Evolutionary conservation across 2,329 filamentous ascomycete species (phyloP).

Genomic region (Keithomyces neogunnii): DNA sequence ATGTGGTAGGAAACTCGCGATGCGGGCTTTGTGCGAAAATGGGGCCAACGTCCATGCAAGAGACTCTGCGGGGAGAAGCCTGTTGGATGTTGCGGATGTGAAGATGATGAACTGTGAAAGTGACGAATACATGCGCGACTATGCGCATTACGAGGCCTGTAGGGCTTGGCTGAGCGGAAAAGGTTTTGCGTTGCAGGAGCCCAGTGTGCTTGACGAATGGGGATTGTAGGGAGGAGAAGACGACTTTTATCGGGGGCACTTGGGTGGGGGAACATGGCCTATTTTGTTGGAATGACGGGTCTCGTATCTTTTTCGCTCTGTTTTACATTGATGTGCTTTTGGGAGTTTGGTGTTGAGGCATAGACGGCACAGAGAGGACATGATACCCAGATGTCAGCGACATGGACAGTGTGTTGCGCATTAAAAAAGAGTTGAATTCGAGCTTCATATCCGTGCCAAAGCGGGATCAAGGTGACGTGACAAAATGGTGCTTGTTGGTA

Average conservation of each 20-base stretch:
- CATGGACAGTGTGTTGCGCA: no score
- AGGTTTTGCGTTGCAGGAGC: slow-evolving; percentile 27
- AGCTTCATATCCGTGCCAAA: no score
- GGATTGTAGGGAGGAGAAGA: background rate
- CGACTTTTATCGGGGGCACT: background rate
- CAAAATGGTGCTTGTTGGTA: no score
- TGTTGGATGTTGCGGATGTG: slow-evolving; percentile 37
- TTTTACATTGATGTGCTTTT: background rate
- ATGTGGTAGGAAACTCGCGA: slow-evolving; percentile 42
- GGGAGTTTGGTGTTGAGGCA: background rate
- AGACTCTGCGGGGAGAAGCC: slow-evolving; percentile 33
- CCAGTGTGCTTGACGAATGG: slow-evolving; percentile 34
- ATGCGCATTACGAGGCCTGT: slow-evolving; percentile 36
- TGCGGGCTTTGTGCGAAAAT: slow-evolving; percentile 35
- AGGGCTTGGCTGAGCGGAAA: slow-evolving; percentile 35
- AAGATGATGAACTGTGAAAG: slow-evolving; percentile 23
- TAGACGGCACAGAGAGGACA: background rate
- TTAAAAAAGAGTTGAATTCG: no score
- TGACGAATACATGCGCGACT: slow-evolving; percentile 22
- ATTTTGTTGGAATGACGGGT: background rate
- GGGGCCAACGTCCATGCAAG: slow-evolving; percentile 40
- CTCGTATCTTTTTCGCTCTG: background rate
- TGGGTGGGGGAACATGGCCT: background rate
- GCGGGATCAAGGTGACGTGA: no score
- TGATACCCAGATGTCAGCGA: background rate